These are phyloP conservation scores for Suillus cothurnatus DNA, from an alignment of 768 basidiomycete genomes.

Conservation along the genomic window DNA sequence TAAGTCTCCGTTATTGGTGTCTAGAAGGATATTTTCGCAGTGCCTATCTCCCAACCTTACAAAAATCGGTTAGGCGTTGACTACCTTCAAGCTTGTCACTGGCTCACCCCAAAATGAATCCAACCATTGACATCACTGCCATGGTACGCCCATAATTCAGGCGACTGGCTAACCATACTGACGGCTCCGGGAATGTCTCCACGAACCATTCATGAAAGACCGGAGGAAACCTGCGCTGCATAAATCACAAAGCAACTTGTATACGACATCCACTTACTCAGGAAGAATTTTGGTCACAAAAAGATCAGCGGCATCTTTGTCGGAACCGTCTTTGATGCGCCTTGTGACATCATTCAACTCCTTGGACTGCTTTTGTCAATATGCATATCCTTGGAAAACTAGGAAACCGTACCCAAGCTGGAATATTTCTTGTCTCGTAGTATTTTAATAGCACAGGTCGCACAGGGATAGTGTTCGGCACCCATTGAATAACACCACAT, in stretches of 20 bases:
- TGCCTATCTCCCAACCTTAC: constrained; percentile 95
- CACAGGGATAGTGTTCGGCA: constrained; percentile 86
- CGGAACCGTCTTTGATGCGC: constrained; percentile 50
- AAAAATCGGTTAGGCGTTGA: neutral
- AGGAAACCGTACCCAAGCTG: constrained; percentile 46
- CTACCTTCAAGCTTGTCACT: neutral
- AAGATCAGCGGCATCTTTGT: constrained; percentile 51
- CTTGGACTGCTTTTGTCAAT: constrained; percentile 33
- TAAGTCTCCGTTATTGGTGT: constrained; percentile 83
- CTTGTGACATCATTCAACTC: constrained; percentile 51
- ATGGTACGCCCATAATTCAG: constrained; percentile 84
- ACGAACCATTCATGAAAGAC: constrained; percentile 98
- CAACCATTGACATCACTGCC: constrained; percentile 99
- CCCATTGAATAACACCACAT: constrained; percentile 99
- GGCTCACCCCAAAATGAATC: constrained; percentile 89
- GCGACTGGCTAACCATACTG: constrained; percentile 91
- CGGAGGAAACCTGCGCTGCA: constrained; percentile 61
- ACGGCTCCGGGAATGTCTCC: constrained; percentile 95
- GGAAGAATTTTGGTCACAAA: constrained; percentile 60
- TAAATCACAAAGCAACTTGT: neutral
- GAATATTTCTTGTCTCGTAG: constrained; percentile 58
- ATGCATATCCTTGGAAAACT: neutral
- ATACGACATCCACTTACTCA: constrained; percentile 41
- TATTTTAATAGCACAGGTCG: constrained; percentile 70
- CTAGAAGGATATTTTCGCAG: constrained; percentile 94